Evolutionary conservation across 1,284 basidiomycete genomes (phyloP).

Genomic region (Fomitiporia mediterranea): DNA sequence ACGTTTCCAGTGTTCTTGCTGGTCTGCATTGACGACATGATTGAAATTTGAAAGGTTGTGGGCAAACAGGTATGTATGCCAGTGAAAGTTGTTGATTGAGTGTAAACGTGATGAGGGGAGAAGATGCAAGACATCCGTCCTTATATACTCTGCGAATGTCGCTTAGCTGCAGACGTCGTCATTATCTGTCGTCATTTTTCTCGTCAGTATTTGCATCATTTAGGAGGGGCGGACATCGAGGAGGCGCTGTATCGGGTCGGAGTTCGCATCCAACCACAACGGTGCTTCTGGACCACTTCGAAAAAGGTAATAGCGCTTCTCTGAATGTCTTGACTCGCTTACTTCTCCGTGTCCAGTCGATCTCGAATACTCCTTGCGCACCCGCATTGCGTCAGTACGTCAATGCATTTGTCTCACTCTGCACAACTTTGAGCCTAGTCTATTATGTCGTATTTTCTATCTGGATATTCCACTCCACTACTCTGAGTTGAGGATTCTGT

Average conservation of each 20-base stretch:
- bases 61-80: background rate
- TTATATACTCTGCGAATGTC: background rate
- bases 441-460: no score
- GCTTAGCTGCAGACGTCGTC: background rate
- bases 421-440: no score
- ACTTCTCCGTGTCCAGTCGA: background rate
- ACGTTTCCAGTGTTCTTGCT: constrained; percentile 9
- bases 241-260: constrained; percentile 4
- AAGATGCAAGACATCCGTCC: background rate
- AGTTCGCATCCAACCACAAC: background rate
- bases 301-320: background rate
- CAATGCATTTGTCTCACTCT: no score
- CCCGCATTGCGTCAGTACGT: no score
- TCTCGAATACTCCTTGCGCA: no score
- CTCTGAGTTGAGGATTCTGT: no score
- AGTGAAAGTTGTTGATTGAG: background rate
- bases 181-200: background rate
- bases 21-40: background rate
- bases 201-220: constrained; percentile 15
- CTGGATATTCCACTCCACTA: no score
- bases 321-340: background rate
- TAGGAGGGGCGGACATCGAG: background rate
- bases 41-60: background rate
- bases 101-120: background rate
- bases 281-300: background rate